phyloP scores from a whole-genome alignment of 768 basidiomycete species.

The Suillus spraguei region DNA sequence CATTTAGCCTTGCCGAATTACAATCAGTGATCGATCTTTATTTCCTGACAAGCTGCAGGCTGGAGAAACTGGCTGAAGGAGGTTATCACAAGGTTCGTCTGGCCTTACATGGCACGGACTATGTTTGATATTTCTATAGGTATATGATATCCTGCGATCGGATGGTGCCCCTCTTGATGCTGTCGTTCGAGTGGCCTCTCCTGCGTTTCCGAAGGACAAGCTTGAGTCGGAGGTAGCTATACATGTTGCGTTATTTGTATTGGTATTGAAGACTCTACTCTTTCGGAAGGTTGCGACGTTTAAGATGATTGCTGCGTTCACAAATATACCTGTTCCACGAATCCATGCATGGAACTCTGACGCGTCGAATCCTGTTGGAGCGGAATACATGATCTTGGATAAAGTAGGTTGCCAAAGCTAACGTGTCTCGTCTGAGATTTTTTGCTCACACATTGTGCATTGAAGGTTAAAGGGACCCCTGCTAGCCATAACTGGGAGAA shows the following conservation, averaged over 20 bases:
- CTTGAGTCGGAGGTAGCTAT: background rate
- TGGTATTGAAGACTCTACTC: background rate
- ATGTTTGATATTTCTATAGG: background rate
- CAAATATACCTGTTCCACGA: background rate
- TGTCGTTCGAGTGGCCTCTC: constrained; percentile 1
- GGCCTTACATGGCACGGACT: background rate
- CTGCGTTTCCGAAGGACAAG: constrained; percentile 1
- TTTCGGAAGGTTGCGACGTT: background rate
- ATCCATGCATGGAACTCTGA: background rate
- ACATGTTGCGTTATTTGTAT: background rate
- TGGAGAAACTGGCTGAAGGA: constrained; percentile 1
- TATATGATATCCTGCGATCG: background rate
- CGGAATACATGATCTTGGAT: background rate
- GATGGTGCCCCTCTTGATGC: background rate
- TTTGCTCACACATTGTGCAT: background rate
- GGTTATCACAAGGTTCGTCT: background rate
- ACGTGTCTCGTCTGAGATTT: background rate
- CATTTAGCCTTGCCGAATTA: background rate
- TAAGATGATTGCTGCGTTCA: background rate
- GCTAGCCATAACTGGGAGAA: background rate
- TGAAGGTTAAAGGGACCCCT: background rate
- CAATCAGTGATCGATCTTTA: background rate
- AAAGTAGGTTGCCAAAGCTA: background rate
- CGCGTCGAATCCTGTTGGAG: background rate
- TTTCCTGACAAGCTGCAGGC: background rate